Evolutionary conservation across 106 monocot genomes (phyloP).

Genomic region (Chionographis japonica): DNA sequence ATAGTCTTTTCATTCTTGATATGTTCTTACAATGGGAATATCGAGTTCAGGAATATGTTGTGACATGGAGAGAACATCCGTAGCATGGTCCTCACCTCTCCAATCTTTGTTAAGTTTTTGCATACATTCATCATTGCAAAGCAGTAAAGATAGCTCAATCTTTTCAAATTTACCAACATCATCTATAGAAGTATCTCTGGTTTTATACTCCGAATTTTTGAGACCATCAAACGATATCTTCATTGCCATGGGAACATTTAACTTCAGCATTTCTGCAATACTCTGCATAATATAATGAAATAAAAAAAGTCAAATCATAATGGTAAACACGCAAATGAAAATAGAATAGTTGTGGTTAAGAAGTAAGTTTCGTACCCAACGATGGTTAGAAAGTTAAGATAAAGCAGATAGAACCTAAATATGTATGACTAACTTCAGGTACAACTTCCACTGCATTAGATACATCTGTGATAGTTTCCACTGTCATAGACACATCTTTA

Average conservation of each 20-base stretch:
- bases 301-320: not conserved
- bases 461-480: no score
- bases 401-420: no score
- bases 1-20: not conserved
- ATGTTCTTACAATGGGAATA: slow-evolving; percentile 69
- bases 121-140: slow-evolving; percentile 91
- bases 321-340: not conserved
- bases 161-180: slow-evolving; percentile 78
- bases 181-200: slow-evolving; percentile 68
- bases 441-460: no score
- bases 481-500: no score
- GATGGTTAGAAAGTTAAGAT: not conserved
- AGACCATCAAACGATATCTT: slow-evolving; percentile 84
- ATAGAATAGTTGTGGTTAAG: not conserved
- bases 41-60: slow-evolving; percentile 82
- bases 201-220: slow-evolving; percentile 62
- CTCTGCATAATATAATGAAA: slow-evolving; percentile 34
- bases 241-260: slow-evolving; percentile 91
- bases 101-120: slow-evolving; percentile 85
- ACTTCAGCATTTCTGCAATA: slow-evolving; percentile 75
- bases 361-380: not conserved
- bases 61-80: slow-evolving; percentile 92
- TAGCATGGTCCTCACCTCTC: slow-evolving; percentile 81
- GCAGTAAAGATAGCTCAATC: slow-evolving; percentile 70
- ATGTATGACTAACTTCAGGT: no score